Conservation (phyloP, 2,329 filamentous ascomycete genomes). For the Neurospora sp. region DNA sequence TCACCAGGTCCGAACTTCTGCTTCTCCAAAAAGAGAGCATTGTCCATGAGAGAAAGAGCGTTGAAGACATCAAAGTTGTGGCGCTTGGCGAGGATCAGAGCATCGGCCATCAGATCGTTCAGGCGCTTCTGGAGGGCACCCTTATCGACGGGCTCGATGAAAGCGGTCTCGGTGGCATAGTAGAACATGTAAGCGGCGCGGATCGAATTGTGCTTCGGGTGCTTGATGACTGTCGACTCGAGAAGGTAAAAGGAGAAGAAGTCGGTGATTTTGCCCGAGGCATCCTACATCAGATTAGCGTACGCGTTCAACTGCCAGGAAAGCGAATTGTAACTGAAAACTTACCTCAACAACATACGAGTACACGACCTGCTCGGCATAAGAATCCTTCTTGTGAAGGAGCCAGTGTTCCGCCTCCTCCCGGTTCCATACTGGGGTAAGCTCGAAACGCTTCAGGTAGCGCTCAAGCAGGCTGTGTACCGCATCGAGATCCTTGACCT, state of each 20-base stretch:
- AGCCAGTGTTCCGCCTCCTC: slow-evolving; percentile 87
- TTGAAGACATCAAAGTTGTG: slow-evolving; percentile 92
- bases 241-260: slow-evolving; percentile 97
- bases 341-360: slow-evolving; percentile 77
- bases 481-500: slow-evolving; percentile 64
- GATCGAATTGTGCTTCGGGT: slow-evolving; percentile 67
- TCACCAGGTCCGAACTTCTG: slow-evolving; percentile 94
- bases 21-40: slow-evolving; percentile 83
- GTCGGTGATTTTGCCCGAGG: slow-evolving; percentile 77
- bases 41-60: slow-evolving; percentile 86
- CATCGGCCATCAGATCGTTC: slow-evolving; percentile 72
- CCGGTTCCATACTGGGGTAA: slow-evolving; percentile 71
- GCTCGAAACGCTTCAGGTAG: slow-evolving; percentile 71
- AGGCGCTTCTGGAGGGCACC: slow-evolving; percentile 65
- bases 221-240: slow-evolving; percentile 83
- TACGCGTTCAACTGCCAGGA: neutral
- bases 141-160: slow-evolving; percentile 45
- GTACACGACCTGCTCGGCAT: slow-evolving; percentile 79
- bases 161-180: slow-evolving; percentile 78
- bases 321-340: neutral
- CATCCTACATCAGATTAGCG: slow-evolving; percentile 28
- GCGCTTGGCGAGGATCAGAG: slow-evolving; percentile 77
- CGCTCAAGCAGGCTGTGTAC: slow-evolving; percentile 66
- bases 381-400: slow-evolving; percentile 54
- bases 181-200: slow-evolving; percentile 95